phyloP scores from a whole-genome alignment of 2,329 filamentous ascomycete species.

The Talaromyces sp. region DNA sequence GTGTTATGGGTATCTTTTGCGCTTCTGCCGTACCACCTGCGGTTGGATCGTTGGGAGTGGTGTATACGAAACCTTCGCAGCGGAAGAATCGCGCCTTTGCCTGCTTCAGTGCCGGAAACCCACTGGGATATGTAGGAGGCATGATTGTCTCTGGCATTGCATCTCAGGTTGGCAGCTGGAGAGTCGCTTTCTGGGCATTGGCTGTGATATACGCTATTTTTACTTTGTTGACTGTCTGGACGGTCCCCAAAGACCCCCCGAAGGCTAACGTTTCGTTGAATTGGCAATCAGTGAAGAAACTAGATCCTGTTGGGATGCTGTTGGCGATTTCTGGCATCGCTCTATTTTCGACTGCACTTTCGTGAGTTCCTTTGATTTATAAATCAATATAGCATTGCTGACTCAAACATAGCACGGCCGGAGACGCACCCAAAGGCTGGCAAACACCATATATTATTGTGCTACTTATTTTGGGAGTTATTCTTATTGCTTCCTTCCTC shows the following conservation, averaged over 20 bases:
- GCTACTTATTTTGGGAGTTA: constrained; percentile 56
- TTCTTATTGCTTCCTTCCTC: constrained; percentile 54
- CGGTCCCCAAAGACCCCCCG: constrained; percentile 54
- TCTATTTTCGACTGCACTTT: constrained; percentile 59
- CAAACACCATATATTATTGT: constrained; percentile 58
- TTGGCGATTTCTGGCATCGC: constrained; percentile 62
- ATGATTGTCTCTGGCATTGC: constrained; percentile 61
- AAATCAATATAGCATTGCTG: neutral
- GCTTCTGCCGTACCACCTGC: constrained; percentile 62
- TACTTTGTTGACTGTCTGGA: constrained; percentile 55
- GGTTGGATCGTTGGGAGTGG: constrained; percentile 59
- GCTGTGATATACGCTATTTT: constrained; percentile 61
- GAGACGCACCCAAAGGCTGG: constrained; percentile 60
- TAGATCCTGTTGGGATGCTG: constrained; percentile 59
- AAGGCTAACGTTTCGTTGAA: constrained; percentile 41
- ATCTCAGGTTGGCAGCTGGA: constrained; percentile 59
- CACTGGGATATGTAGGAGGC: constrained; percentile 53
- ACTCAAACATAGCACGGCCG: constrained; percentile 36
- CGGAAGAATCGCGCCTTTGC: constrained; percentile 64
- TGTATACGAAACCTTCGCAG: constrained; percentile 57
- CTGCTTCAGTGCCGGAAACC: constrained; percentile 57
- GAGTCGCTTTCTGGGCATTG: constrained; percentile 58
- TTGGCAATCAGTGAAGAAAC: constrained; percentile 48
- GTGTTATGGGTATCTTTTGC: constrained; percentile 60
- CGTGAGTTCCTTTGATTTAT: constrained; percentile 28